Conservation (phyloP, 2,329 filamentous ascomycete species). For the Colletotrichum ledebouriae region DNA sequence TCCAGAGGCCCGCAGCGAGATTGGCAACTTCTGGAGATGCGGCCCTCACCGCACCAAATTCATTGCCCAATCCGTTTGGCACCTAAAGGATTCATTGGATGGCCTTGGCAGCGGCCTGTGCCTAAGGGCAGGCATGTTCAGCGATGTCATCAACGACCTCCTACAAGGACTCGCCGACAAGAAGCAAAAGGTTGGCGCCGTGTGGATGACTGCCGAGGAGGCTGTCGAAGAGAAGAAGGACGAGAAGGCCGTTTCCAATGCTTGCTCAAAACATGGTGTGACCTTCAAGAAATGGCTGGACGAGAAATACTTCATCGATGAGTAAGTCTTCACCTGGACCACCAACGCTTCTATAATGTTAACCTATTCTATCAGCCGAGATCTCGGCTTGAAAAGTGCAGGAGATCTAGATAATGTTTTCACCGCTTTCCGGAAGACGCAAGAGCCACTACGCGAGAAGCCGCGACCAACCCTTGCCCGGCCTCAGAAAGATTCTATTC, state of each 20-base stretch:
- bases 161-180: constrained; percentile 61
- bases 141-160: constrained; percentile 71
- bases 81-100: constrained; percentile 74
- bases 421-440: constrained; percentile 78
- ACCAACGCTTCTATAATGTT: constrained; percentile 43
- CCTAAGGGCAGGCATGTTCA: constrained; percentile 72
- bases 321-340: constrained; percentile 66
- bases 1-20: constrained; percentile 74
- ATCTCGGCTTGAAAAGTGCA: constrained; percentile 70
- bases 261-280: constrained; percentile 66
- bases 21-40: constrained; percentile 79
- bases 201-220: constrained; percentile 83
- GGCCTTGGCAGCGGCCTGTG: constrained; percentile 71
- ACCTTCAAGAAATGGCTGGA: constrained; percentile 77
- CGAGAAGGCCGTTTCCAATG: constrained; percentile 65
- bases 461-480: constrained; percentile 70
- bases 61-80: constrained; percentile 79
- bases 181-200: constrained; percentile 65
- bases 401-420: constrained; percentile 80
- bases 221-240: constrained; percentile 78
- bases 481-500: constrained; percentile 66
- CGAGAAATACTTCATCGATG: constrained; percentile 84
- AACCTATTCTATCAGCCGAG: constrained; percentile 64
- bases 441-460: constrained; percentile 77
- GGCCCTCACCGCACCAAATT: constrained; percentile 81